phyloP scores from a whole-genome alignment of 2,329 filamentous ascomycete genomes.

The Ophiostoma angusticollis region DNA sequence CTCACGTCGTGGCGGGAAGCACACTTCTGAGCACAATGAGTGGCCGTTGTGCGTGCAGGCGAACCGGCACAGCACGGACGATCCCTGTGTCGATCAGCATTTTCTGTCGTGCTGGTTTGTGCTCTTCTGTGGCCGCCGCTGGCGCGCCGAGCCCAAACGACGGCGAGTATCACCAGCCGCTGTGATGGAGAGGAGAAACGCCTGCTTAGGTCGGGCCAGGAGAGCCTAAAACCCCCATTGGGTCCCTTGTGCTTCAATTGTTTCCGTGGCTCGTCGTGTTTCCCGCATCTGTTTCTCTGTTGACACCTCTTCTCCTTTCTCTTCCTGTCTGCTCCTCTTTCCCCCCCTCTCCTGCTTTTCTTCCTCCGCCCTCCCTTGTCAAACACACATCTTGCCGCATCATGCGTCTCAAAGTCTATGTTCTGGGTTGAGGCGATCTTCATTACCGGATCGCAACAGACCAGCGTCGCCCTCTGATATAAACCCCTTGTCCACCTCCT shows the following conservation, averaged over 20 bases:
- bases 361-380: background rate
- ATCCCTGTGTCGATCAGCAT: no score
- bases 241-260: background rate
- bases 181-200: constrained; percentile 8
- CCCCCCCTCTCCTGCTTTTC: constrained; percentile 13
- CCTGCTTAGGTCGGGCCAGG: no score
- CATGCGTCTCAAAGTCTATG: constrained; percentile 10
- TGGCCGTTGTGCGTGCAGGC: no score
- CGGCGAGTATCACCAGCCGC: constrained; percentile 14
- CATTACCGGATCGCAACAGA: constrained; percentile 4
- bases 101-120: no score
- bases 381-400: constrained; percentile 8
- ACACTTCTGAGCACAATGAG: no score
- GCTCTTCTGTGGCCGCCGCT: no score
- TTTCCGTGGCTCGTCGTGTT: background rate
- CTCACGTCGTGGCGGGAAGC: no score
- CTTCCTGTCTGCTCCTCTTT: background rate
- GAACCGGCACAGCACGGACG: no score
- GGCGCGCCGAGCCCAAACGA: constrained; percentile 1
- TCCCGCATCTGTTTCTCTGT: background rate
- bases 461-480: constrained; percentile 27
- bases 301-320: background rate
- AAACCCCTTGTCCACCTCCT: constrained; percentile 23
- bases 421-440: constrained; percentile 6
- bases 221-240: constrained; percentile 1